Evolutionary conservation across 1,284 basidiomycete genomes (phyloP), one percentile per base, ranked within the genome.

Genomic region (Trametes pubescens): DNA sequence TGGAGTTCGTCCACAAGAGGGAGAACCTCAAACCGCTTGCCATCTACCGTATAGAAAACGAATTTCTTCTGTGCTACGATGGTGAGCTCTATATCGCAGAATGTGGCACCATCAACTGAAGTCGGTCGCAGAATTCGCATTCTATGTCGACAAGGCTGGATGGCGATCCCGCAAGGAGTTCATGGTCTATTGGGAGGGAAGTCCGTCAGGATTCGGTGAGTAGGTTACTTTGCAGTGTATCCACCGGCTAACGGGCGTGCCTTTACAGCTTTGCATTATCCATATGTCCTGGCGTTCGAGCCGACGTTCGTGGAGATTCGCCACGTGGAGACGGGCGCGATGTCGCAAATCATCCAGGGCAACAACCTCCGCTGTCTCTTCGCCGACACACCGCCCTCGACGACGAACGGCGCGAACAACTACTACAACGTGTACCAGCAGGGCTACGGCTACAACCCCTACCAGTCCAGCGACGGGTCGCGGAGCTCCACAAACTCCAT

Each of bases 121-220:
- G 10, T 51, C 21, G 56, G 51, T 52, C 35, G 40, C 74, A 96
- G 97, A 99, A 79, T 99, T 98, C 76, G 97, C 98, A 0, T 99
- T 99, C 76, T 99, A 98, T 78, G 95, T 99, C 72, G 98, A 99
- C 79, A 96, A 95, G 82, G 97, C 91, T 70, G 98, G 98, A 13
- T 94, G 95, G 85, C 85, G 96, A 61, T 94, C 96, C 51, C 84
- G 95, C 59, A 91, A 88, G 69, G 90, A 94, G 65, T 99, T 98
- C 85, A 94, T 97, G 83, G 92, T 99, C 26, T 86, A 95, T 71
- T 99, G 98, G 98, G 96, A 99, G 78, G 98, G 98, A 4, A 85
- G 85, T 49, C 98, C 98, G 1, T 94, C 94, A 1, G 90, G 92
- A 29, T 99, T 99, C 74, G 96, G 95, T 97, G 70, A 76, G 91